Base-by-base conservation (phyloP, 441 rosid genomes). In the Biscutella laevigata region DNA sequence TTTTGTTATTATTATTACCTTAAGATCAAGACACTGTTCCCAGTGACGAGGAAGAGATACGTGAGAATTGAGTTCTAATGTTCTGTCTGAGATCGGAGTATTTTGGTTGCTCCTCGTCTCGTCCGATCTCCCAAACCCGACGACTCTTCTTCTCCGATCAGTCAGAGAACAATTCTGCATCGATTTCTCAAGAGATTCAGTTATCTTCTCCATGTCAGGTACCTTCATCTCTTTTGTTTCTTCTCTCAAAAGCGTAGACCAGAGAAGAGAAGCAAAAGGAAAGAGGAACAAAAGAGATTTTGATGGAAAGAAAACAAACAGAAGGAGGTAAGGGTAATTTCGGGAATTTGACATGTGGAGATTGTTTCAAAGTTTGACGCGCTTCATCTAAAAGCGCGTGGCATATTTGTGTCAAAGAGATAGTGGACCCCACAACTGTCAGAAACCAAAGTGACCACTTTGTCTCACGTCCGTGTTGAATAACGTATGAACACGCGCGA, bases 11-110 rank as follows among this genome's bases (percentile, higher is more conserved):
- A n/a, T n/a, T n/a, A n/a, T n/a, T 64, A 74, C 98, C 96, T 84
- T 74, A 42, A 90, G 75, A 77, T 91, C 96, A 62, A 90, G 95
- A 67, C 98, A 87, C 77, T 90, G 98, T 62, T 90, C 96, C 96
- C 96, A 90, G 46, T 83, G 80, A 70, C 69, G 77, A 61, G 98
- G 97, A 41, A 89, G 87, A 46, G 91, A 77, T 42, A 82, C 13
- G 48, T 84, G 79, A 33, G 97, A 90, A 80, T 91, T 87, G 67
- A 91, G 90, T 76, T 91, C 95, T 62, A 91, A 70, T 49, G 83
- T 61, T 33, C 78, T 42, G 36, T 81, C 94, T 28, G 74, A 67
- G 64, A 25, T 57, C 45, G 57, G 51, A 28, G 34, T 45, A 1
- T 42, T 55, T 9, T 42, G 30, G 47, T 51, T 36, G 35, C 11